Evolutionary conservation across 768 basidiomycete genomes (phyloP).

Genomic region (Tricholoma flavovirens): DNA sequence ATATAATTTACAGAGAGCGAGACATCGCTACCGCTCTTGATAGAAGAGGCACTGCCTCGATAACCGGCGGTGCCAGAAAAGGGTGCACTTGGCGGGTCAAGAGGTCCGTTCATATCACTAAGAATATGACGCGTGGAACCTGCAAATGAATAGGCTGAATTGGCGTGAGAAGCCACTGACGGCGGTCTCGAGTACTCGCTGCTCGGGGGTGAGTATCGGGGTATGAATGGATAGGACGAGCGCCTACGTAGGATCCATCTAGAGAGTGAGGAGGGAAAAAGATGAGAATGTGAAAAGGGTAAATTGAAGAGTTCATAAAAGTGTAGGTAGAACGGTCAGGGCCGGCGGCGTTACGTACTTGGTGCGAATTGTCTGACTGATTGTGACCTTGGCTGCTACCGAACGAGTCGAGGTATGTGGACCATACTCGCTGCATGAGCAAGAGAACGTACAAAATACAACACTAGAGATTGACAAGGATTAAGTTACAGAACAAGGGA

Average conservation of each 20-base stretch:
- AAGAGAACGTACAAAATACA: not conserved
- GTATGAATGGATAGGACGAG: constrained; percentile 7
- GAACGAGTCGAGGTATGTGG: constrained; percentile 38
- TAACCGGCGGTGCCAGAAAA: constrained; percentile 31
- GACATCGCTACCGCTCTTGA: constrained; percentile 14
- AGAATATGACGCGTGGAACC: constrained; percentile 46
- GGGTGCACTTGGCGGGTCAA: constrained; percentile 35
- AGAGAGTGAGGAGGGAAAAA: not conserved
- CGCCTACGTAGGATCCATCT: constrained; percentile 17
- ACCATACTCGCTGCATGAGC: constrained; percentile 40
- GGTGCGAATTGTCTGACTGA: constrained; percentile 10
- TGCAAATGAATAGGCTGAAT: constrained; percentile 41
- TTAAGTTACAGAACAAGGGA: too few species aligned
- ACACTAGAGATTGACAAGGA: not conserved
- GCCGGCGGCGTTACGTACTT: constrained; percentile 13
- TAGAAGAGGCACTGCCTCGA: not conserved
- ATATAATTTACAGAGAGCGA: constrained; percentile 50
- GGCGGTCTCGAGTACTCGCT: constrained; percentile 25
- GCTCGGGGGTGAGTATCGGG: not conserved
- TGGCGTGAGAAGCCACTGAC: constrained; percentile 31
- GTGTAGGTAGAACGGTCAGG: constrained; percentile 7
- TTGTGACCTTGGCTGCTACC: constrained; percentile 4
- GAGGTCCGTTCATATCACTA: constrained; percentile 23
- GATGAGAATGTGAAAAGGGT: not conserved
- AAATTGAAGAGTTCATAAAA: not conserved